A percentile compares a stretch with the other conserved stretches of the same genome.
phyloP scores from a whole-genome alignment of 1,139 yeast species.

The Geotrichum bryndzae region DNA sequence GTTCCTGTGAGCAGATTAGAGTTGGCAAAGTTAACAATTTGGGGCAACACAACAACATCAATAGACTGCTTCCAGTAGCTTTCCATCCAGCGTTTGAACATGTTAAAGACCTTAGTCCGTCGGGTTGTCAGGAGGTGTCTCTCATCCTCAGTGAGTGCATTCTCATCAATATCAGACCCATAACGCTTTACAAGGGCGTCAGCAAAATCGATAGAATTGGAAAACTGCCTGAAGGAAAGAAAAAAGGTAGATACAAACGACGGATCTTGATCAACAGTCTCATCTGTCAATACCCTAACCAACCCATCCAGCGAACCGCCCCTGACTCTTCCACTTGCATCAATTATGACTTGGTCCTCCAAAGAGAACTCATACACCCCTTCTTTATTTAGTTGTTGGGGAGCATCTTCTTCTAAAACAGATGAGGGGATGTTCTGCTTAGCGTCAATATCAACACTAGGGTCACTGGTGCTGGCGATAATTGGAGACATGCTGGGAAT shows the following conservation, averaged over 20 bases:
- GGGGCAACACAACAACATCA: conserved; percentile 59
- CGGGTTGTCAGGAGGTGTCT: conserved; percentile 47
- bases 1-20: conserved; percentile 36
- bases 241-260: conserved; percentile 72
- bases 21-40: conserved; percentile 69
- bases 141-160: not conserved
- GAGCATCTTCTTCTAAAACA: conserved; percentile 9
- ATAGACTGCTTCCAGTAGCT: conserved; percentile 69
- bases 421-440: not conserved
- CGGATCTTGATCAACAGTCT: conserved; percentile 55
- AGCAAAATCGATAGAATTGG: conserved; percentile 61
- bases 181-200: conserved; percentile 65
- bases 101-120: conserved; percentile 58
- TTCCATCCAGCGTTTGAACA: conserved; percentile 79
- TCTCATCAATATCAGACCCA: conserved; percentile 35
- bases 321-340: conserved; percentile 47
- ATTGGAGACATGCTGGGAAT: conserved; percentile 2
- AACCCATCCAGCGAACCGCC: conserved; percentile 80
- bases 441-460: not conserved
- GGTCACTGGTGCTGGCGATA: not conserved
- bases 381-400: not conserved
- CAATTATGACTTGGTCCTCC: conserved; percentile 38
- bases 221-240: conserved; percentile 71
- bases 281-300: conserved; percentile 68
- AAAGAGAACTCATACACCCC: conserved; percentile 16